Evolutionary conservation across 2,329 filamentous ascomycete genomes (phyloP), one percentile per base, ranked within the genome.

Genomic region (Colletotrichum liriopes): DNA sequence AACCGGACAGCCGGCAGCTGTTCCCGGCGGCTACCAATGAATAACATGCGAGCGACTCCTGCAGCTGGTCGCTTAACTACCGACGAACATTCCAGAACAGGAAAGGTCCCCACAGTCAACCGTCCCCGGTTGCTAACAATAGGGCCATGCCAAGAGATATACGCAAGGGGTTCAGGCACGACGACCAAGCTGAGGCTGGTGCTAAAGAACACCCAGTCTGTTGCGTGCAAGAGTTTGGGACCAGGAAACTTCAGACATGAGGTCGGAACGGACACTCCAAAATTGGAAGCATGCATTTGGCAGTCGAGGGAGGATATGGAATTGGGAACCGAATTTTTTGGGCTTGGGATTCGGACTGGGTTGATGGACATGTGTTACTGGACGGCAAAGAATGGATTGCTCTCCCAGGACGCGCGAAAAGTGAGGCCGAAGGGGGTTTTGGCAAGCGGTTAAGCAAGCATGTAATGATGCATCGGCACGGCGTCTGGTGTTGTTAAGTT

Each of bases 401-500:
- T 70, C 35, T 72, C 67, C 32, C 54, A 45, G n/a, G 32, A 37
- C 29, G 45, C 37, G 35, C 37, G 47, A 32, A 43, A 60, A 54
- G 32, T 12, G 20, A 56, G 45, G 60, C 20, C 26, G 60, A 37
- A 35, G 41, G 39, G 47, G 35, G 29, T 37, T 54, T 56, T 65
- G 55, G 54, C 54, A 65, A 61, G 66, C 70, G 66, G 47, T 65
- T 71, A 65, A 63, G 56, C 65, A 71, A 69, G 35, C 61, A 71
- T 71, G 67, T 66, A 67, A 59, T 60, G 70, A 72, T 73, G 71
- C 71, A 73, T 63, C 58, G 61, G 62, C 67, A 73, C 35, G 67
- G 71, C 67, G 58, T 71, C 49, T 71, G 62, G 71, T 67, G 72
- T 73, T 74, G 70, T 74, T 73, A 74, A 73, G 70, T 73, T 73